Evolutionary conservation across 257 asterid species (phyloP).

Genomic region (Primulina huaijiensis): DNA sequence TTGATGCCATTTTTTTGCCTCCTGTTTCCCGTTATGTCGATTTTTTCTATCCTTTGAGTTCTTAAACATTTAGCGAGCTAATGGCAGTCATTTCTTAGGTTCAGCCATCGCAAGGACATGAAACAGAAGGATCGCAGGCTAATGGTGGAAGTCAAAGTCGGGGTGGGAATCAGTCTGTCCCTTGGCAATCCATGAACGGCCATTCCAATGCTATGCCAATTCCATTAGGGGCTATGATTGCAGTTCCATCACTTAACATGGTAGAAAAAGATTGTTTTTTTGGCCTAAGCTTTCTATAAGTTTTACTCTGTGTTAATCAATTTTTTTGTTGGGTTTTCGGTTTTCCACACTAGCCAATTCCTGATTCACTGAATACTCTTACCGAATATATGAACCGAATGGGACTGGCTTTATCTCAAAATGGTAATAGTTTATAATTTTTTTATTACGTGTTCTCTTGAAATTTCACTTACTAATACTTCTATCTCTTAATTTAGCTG

Average conservation of each 20-base stretch:
- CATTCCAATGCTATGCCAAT: slow-evolving; percentile 56
- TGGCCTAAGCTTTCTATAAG: slow-evolving; percentile 11
- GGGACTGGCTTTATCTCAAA: slow-evolving; percentile 64
- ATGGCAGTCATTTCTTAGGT: neutral
- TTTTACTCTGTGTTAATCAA: neutral
- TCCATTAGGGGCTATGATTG: slow-evolving; percentile 62
- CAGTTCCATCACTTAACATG: slow-evolving; percentile 66
- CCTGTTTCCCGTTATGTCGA: no score
- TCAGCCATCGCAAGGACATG: slow-evolving; percentile 56
- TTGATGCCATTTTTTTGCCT: no score
- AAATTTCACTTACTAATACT: slow-evolving; percentile 16
- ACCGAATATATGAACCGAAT: slow-evolving; percentile 70
- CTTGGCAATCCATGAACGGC: slow-evolving; percentile 52
- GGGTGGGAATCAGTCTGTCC: slow-evolving; percentile 50
- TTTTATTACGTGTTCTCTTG: slow-evolving; percentile 19
- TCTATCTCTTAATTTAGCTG: slow-evolving; percentile 33
- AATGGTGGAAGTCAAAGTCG: slow-evolving; percentile 50
- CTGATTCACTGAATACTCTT: slow-evolving; percentile 86
- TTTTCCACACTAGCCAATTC: slow-evolving; percentile 62
- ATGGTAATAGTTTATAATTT: slow-evolving; percentile 42
- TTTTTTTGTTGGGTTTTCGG: slow-evolving; percentile 25
- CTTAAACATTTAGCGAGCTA: neutral
- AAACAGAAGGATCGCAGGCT: slow-evolving; percentile 46
- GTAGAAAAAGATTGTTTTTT: slow-evolving; percentile 33
- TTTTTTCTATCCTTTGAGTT: neutral